Evolutionary conservation across 2,329 filamentous ascomycete genomes (phyloP), one percentile per base, ranked within the genome.

Genomic region (Colletotrichum liriopes): DNA sequence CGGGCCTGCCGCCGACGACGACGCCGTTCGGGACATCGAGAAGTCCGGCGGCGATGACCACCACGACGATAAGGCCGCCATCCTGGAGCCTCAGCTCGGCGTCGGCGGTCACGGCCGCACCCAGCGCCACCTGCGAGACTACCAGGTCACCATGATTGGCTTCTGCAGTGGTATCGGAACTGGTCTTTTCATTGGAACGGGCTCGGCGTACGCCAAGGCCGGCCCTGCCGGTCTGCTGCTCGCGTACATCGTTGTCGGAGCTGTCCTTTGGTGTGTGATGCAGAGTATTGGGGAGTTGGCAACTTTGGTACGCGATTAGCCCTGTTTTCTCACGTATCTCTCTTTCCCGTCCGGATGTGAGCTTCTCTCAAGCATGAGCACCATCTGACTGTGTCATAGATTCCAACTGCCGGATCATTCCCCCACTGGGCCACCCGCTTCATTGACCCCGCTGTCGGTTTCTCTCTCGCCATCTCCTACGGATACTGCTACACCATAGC

Each of bases 101-200:
- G 64, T 74, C 58, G 72, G 72, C 47, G 72, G 72, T 39, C 72
- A 73, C 8, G 72, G 72, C 20, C 69, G 69, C 45, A 74, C 72
- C 20, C 69, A 74, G 65, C 73, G 73, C 41, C 73, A 58, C n/a
- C 73, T 74, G 52, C 62, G 73, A 8, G 70, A 74, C 65, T 74
- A 74, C 62, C 86, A 88, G 74, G 82, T 88, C 60, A 86, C 88
- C 74, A 89, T 88, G 86, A 87, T 89, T 68, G 87, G 86, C 23
- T 80, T 84, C 43, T 81, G 81, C 54, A 82, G 81, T 26, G 84
- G 80, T 32, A 86, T 87, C 77, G 84, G 85, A 6, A 84, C 84
- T 80, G 85, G 85, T 26, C 74, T 86, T 14, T 86, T 84, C 83
- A 79, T 86, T n/a, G 85, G 84, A 18, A 81, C 80, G 54, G 84